Percentiles rank a stretch among this genome's conserved stretches.
These are phyloP conservation scores for Zygnema cylindricum DNA, from an alignment of 139 green algal genomes.

Conservation along the genomic window DNA sequence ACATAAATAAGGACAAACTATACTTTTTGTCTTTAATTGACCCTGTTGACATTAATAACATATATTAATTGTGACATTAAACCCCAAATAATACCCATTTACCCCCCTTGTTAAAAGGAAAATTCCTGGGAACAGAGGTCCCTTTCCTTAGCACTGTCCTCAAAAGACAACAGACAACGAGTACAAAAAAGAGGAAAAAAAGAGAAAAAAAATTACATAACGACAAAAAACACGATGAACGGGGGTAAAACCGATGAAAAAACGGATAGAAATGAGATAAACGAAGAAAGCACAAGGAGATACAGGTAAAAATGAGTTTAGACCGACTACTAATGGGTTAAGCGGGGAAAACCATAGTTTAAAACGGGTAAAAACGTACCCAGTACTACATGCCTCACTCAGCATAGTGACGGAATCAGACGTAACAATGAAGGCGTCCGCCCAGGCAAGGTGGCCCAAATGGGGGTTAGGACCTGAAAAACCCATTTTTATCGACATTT, in stretches of 20 bases:
- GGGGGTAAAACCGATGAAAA: background rate
- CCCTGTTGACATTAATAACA: no score
- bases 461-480: constrained; percentile 57
- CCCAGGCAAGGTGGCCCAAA: constrained; percentile 58
- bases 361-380: constrained; percentile 40
- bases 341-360: background rate
- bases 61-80: no score
- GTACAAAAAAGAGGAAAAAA: no score
- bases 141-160: no score
- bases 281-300: background rate
- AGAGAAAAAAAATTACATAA: background rate
- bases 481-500: no score
- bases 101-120: no score
- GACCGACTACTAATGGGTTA: background rate
- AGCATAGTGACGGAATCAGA: constrained; percentile 62
- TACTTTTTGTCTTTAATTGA: no score
- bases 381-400: constrained; percentile 60
- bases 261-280: background rate
- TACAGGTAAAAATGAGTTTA: background rate
- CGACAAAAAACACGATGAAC: background rate
- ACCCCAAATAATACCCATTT: no score
- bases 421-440: constrained; percentile 53
- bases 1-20: no score
- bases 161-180: no score
- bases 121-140: no score